Evolutionary conservation across 805 yeast species (phyloP).

Genomic region (Candida ulmi): DNA sequence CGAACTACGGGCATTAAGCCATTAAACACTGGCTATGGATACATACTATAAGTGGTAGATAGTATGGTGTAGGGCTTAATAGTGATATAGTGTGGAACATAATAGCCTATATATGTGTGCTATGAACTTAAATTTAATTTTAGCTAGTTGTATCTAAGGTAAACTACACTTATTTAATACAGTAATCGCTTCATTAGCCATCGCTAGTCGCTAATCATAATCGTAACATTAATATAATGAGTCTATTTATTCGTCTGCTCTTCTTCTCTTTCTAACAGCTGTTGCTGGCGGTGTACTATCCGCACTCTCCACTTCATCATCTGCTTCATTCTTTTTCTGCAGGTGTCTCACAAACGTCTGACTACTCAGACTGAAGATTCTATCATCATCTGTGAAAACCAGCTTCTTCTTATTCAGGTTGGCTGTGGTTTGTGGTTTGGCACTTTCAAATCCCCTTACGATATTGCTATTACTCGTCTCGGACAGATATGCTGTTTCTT

Average conservation of each 20-base stretch:
- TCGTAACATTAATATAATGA: too few relatives aligned
- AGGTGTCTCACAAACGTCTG: constrained; percentile 60
- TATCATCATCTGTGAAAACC: constrained; percentile 64
- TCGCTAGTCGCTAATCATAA: too few relatives aligned
- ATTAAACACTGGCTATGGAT: too few relatives aligned
- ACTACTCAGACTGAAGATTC: constrained; percentile 74
- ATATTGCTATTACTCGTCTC: constrained; percentile 72
- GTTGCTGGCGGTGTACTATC: constrained; percentile 18
- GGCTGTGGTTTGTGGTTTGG: constrained; percentile 18
- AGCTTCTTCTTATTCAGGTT: constrained; percentile 36
- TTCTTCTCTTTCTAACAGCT: constrained; percentile 9
- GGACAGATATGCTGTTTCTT: constrained; percentile 72
- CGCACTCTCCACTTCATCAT: constrained; percentile 22
- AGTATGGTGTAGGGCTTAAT: too few relatives aligned
- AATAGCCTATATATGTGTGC: too few relatives aligned
- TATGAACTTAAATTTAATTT: too few relatives aligned
- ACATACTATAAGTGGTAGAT: too few relatives aligned
- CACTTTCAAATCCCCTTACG: constrained; percentile 86
- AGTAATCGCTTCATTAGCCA: too few relatives aligned
- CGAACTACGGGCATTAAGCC: too few relatives aligned
- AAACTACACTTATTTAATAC: too few relatives aligned
- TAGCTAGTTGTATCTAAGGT: too few relatives aligned
- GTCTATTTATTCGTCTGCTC: constrained; percentile 7
- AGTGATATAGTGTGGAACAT: too few relatives aligned
- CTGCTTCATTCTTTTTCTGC: constrained; percentile 40